These are phyloP conservation scores for Backusella tuberculispora DNA, from an alignment of 192 early-diverging fungal genomes.

Conservation along the genomic window DNA sequence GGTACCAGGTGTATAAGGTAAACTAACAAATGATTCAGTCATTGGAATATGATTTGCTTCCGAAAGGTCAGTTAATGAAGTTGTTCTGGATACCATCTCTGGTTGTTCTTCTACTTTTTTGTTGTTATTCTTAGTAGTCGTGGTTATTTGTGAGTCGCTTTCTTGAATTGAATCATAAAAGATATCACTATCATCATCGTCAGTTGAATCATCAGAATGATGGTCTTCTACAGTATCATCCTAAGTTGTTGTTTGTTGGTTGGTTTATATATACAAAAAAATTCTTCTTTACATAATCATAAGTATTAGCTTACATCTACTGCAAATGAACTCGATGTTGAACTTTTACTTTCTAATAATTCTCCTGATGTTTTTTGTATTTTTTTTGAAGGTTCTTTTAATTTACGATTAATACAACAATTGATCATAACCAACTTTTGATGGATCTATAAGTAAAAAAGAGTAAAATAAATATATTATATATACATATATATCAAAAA, in stretches of 20 bases:
- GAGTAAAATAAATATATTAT: neutral
- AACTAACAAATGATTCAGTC: constrained; percentile 54
- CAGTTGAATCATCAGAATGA: neutral
- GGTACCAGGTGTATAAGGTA: constrained; percentile 52
- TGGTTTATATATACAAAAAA: neutral
- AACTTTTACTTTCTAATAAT: neutral
- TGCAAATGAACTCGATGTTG: constrained; percentile 5
- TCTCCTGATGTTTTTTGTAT: neutral
- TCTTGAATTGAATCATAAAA: constrained; percentile 10
- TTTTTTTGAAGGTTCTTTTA: neutral
- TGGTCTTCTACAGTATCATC: neutral
- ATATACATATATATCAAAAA: neutral
- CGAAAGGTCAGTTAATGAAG: constrained; percentile 26
- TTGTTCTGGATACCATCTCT: neutral
- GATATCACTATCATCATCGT: neutral
- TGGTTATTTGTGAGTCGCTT: no score
- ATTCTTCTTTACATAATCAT: neutral
- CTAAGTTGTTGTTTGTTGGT: neutral
- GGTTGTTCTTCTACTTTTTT: neutral
- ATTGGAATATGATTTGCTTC: constrained; percentile 40
- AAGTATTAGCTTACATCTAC: neutral
- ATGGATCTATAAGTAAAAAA: neutral
- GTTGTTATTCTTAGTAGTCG: no score
- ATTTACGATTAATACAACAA: constrained; percentile 65
- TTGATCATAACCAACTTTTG: constrained; percentile 83